phyloP scores from a whole-genome alignment of 306 rosid genomes.

The Bauhinia variegata region DNA sequence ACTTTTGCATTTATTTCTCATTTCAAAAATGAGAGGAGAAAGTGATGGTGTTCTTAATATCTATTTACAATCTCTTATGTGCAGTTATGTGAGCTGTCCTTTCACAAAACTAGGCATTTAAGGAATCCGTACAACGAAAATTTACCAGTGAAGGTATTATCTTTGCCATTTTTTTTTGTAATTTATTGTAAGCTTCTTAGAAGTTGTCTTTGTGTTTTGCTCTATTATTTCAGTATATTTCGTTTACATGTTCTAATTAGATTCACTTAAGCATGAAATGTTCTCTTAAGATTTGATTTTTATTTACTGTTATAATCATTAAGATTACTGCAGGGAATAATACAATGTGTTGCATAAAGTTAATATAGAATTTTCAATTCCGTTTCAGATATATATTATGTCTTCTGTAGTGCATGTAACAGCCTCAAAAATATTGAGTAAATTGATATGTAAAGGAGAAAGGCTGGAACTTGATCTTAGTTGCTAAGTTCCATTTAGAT shows the following conservation, averaged over 20 bases:
- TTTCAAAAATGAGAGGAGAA: not conserved
- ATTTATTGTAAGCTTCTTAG: conserved; percentile 26
- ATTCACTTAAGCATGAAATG: not conserved
- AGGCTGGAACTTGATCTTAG: not conserved
- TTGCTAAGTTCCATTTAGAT: not conserved
- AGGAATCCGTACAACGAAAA: conserved; percentile 98
- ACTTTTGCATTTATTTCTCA: not conserved
- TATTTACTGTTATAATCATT: not conserved
- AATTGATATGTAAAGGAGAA: not conserved
- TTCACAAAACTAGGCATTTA: conserved; percentile 96
- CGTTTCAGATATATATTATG: no score
- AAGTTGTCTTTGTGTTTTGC: conserved; percentile 26
- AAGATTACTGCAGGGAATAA: not conserved
- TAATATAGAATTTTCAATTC: no score
- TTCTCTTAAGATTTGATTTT: not conserved
- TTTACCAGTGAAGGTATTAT: conserved; percentile 94
- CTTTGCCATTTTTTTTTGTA: conserved; percentile 32
- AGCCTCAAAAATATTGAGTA: not conserved
- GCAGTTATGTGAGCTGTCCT: conserved; percentile 97
- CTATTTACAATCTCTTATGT: conserved; percentile 45
- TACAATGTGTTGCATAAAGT: not conserved
- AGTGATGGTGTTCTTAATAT: not conserved
- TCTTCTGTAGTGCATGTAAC: not conserved
- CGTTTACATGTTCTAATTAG: no score
- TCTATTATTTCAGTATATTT: not conserved